Base-by-base conservation (phyloP, 2,329 filamentous ascomycete species). In the Cordyceps javanica region DNA sequence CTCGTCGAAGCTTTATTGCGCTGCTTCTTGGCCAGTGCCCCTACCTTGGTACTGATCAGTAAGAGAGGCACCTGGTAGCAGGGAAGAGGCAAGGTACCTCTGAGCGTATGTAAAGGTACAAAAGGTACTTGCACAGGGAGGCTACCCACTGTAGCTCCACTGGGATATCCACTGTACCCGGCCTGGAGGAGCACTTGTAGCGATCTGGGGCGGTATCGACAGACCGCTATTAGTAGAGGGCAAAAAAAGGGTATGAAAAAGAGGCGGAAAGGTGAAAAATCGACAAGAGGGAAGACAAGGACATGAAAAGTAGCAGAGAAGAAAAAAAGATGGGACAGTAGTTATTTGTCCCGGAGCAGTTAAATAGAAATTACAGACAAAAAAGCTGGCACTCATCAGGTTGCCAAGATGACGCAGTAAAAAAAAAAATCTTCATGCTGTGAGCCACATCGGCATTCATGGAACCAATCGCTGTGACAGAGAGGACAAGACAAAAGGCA, bases 401-500 rank as follows among this genome's bases (percentile, higher is more conserved):
- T 53, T 53, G 38, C 21, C 5, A 25, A 38, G 16, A 16, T 14
- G 39, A 21, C n/a, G 7, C 19, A 7, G 16, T 41, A n/a, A n/a
- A 41, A 41, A 28, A n/a, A 48, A 41, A 39, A 39, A n/a, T n/a
- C n/a, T n/a, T 41, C 34, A 16, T 39, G 36, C 34, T 28, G 16
- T 7, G 34, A 44, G 34, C 34, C 25, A 32, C 46, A 19, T 38
- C 19, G 46, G 34, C 50, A 21, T 2, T 32, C 21, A 28, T 76
- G 3, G 69, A 65, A 1, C 39, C 39, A 42, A 42, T 42, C 39
- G 39, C 34, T 4, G 34, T 21, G n/a, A n/a, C 39, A 42, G 11
- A 25, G 2, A 28, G 25, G 19, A 46, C 14, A 16, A 8, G 16
- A 46, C 44, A 14, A 21, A 44, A 21, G 13, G 5, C 8, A 9